phyloP scores from a whole-genome alignment of 176 grass and related monocot genomes.

The Aegilops speltoides region DNA sequence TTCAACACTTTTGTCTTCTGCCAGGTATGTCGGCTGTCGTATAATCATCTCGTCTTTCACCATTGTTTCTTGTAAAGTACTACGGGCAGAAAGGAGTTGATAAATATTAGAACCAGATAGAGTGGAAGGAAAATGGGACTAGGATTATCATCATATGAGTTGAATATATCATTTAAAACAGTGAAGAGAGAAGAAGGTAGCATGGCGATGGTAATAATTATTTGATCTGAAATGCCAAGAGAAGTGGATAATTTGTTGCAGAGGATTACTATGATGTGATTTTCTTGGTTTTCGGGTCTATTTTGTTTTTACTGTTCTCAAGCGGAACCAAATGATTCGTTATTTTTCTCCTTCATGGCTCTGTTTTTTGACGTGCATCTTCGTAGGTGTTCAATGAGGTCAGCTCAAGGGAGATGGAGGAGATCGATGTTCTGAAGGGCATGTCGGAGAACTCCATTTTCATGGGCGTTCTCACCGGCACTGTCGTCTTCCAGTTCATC shows the following conservation, averaged over 20 bases:
- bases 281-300: not conserved
- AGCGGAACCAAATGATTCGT: not conserved
- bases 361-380: constrained; percentile 14
- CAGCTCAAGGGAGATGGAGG: constrained; percentile 86
- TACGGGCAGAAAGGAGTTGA: not conserved
- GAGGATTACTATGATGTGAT: not conserved
- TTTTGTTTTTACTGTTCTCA: not conserved
- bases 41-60: not conserved
- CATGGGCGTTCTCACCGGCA: constrained; percentile 57
- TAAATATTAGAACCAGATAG: not conserved
- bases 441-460: constrained; percentile 67
- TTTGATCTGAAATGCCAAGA: not conserved
- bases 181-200: not conserved
- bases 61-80: not conserved
- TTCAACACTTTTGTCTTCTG: constrained; percentile 98
- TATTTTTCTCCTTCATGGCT: not conserved
- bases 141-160: not conserved
- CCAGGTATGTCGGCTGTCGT: constrained; percentile 51
- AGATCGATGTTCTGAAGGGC: constrained; percentile 71
- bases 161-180: not conserved
- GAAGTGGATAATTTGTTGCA: not conserved
- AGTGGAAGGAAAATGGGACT: not conserved
- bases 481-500: constrained; percentile 71
- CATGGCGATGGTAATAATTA: not conserved
- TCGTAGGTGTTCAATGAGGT: constrained; percentile 87